A percentile compares a stretch with the other conserved stretches of the same genome.
phyloP scores from a whole-genome alignment of 139 green algal genomes.

The Pycnococcus provasolii region DNA sequence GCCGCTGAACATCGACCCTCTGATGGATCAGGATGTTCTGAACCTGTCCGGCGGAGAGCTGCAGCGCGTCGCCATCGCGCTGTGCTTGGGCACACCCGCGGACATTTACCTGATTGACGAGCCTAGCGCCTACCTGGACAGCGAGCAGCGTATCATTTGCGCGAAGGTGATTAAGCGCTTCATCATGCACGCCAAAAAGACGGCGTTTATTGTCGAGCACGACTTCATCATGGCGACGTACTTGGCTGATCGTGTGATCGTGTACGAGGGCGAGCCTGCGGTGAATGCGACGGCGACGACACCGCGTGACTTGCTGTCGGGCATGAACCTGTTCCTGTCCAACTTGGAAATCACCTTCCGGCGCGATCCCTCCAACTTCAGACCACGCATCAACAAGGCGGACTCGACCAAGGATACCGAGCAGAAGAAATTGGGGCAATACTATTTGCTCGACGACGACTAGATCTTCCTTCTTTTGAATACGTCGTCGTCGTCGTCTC shows the following conservation, averaged over 20 bases:
- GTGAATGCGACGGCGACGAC: slow-evolving; percentile 57
- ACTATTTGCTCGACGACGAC: slow-evolving; percentile 48
- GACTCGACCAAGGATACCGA: slow-evolving; percentile 88
- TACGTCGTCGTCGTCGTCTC: too few species aligned
- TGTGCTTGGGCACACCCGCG: slow-evolving; percentile 82
- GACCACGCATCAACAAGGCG: slow-evolving; percentile 96
- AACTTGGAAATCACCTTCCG: slow-evolving; percentile 98
- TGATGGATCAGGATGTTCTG: slow-evolving; percentile 93
- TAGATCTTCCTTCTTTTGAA: too few species aligned
- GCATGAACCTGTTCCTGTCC: slow-evolving; percentile 52
- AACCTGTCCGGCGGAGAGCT: slow-evolving; percentile 73
- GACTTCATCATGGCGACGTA: slow-evolving; percentile 99
- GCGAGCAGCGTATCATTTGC: slow-evolving; percentile 92
- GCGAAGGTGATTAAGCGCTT: slow-evolving; percentile 98
- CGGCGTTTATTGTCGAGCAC: slow-evolving; percentile 98
- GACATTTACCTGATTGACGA: slow-evolving; percentile 99
- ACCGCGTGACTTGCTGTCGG: slow-evolving; percentile 67
- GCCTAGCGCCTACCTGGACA: slow-evolving; percentile 94
- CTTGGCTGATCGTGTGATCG: slow-evolving; percentile 90
- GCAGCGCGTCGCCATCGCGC: slow-evolving; percentile 87
- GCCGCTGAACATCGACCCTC: slow-evolving; percentile 61
- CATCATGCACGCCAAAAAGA: slow-evolving; percentile 99
- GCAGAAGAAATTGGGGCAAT: slow-evolving; percentile 87
- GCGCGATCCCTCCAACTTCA: slow-evolving; percentile 94
- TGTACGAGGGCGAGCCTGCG: slow-evolving; percentile 86